Percentiles rank a stretch among this genome's conserved stretches.
Evolutionary conservation across 257 asterid genomes (phyloP).

Genomic region (Gentiana macrophylla): DNA sequence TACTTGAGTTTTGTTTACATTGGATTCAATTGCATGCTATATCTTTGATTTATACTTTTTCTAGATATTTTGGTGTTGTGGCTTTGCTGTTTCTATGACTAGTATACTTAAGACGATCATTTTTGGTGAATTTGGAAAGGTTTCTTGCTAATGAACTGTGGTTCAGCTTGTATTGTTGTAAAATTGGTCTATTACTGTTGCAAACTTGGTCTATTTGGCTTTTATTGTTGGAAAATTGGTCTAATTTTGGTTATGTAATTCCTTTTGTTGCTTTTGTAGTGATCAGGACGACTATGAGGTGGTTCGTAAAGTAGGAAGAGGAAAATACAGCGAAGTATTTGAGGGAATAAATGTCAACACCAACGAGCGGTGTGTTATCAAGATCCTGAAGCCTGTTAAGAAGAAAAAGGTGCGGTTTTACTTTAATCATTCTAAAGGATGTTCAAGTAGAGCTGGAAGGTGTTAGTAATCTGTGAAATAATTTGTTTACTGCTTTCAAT

Average conservation of each 20-base stretch:
- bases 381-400: constrained; percentile 36
- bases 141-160: too few relatives aligned
- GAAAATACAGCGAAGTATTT: constrained; percentile 39
- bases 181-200: too few relatives aligned
- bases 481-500: not conserved
- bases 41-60: too few relatives aligned
- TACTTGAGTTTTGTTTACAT: not conserved
- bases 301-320: constrained; percentile 38
- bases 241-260: not conserved
- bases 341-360: constrained; percentile 27
- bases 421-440: too few relatives aligned
- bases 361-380: constrained; percentile 30
- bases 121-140: too few relatives aligned
- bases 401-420: constrained; percentile 26
- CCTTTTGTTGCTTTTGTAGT: constrained; percentile 9
- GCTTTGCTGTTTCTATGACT: too few relatives aligned
- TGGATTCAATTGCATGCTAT: not conserved
- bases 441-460: not conserved
- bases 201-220: too few relatives aligned
- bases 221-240: too few relatives aligned
- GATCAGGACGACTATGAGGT: constrained; percentile 38
- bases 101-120: too few relatives aligned
- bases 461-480: not conserved
- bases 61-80: too few relatives aligned
- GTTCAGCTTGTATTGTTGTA: too few relatives aligned